phyloP scores from a whole-genome alignment of 805 yeast genomes.

The Lachancea nothofagi region DNA sequence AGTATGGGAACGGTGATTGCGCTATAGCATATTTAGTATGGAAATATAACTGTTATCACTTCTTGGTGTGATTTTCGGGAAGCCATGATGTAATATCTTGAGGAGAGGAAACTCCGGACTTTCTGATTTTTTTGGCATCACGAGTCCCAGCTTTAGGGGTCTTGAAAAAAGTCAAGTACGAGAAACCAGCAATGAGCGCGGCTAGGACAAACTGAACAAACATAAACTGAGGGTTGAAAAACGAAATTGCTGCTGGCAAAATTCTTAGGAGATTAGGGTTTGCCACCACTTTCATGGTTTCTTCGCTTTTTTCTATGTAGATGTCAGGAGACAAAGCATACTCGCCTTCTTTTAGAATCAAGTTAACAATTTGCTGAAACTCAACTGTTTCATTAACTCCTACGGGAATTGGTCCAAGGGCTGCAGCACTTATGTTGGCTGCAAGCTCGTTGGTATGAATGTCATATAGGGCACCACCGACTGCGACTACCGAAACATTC shows the following conservation, averaged over 20 bases:
- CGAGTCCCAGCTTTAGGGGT: background rate
- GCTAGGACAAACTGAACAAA: constrained; percentile 52
- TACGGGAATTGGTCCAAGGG: constrained; percentile 55
- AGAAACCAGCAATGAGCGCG: constrained; percentile 44
- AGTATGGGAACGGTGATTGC: too few relatives aligned
- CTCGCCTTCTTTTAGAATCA: constrained; percentile 52
- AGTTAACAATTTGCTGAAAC: constrained; percentile 55
- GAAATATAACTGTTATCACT: constrained; percentile 30
- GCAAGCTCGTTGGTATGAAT: constrained; percentile 46
- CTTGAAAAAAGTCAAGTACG: constrained; percentile 35
- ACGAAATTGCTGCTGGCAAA: constrained; percentile 58
- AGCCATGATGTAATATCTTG: constrained; percentile 47
- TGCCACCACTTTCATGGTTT: constrained; percentile 50
- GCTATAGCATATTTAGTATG: too few relatives aligned
- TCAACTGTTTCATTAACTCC: constrained; percentile 42
- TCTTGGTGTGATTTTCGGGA: constrained; percentile 46
- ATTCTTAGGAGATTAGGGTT: constrained; percentile 54
- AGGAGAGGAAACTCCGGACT: constrained; percentile 1
- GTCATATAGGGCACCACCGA: constrained; percentile 59
- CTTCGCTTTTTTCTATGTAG: constrained; percentile 45
- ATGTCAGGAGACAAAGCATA: constrained; percentile 58
- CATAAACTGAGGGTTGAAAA: constrained; percentile 68
- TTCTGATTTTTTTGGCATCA: background rate
- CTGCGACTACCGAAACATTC: constrained; percentile 53
- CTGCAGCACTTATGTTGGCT: constrained; percentile 60